phyloP scores from a whole-genome alignment of 352 stramenopile genomes.

The Pythium pyrilobum region DNA sequence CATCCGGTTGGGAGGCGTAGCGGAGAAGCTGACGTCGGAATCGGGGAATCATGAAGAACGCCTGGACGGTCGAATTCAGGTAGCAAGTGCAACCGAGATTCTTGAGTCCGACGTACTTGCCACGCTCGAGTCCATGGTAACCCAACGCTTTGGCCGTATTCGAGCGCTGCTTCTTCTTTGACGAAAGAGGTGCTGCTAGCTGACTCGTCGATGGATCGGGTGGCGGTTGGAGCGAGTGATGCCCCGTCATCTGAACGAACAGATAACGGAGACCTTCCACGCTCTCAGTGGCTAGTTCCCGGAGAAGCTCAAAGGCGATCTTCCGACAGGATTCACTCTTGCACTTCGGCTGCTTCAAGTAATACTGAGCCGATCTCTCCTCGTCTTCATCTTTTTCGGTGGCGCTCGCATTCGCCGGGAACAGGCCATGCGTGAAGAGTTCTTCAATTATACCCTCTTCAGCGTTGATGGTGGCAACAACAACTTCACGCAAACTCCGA shows the following conservation, averaged over 20 bases:
- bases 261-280: conserved; percentile 54
- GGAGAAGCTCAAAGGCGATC: conserved; percentile 75
- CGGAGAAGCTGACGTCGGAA: conserved; percentile 87
- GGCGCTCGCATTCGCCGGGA: conserved; percentile 15
- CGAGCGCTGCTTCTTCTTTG: conserved; percentile 41
- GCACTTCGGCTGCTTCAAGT: conserved; percentile 76
- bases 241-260: conserved; percentile 58
- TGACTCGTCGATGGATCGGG: conserved; percentile 25
- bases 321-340: conserved; percentile 67
- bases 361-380: conserved; percentile 52
- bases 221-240: conserved; percentile 65
- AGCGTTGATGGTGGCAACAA: conserved; percentile 14
- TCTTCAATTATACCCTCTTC: conserved; percentile 23
- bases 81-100: conserved; percentile 96
- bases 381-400: conserved; percentile 16
- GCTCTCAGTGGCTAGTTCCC: conserved; percentile 63
- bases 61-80: conserved; percentile 93
- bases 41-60: conserved; percentile 93
- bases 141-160: conserved; percentile 22
- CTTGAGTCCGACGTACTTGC: conserved; percentile 90
- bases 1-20: conserved; percentile 20
- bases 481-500: conserved; percentile 15
- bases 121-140: conserved; percentile 40
- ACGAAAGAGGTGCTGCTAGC: conserved; percentile 16
- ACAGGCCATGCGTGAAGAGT: conserved; percentile 21